Evolutionary conservation across 164 flowering plant species (phyloP), one percentile per base, ranked within the genome.

Genomic region (Litsea cubeba): DNA sequence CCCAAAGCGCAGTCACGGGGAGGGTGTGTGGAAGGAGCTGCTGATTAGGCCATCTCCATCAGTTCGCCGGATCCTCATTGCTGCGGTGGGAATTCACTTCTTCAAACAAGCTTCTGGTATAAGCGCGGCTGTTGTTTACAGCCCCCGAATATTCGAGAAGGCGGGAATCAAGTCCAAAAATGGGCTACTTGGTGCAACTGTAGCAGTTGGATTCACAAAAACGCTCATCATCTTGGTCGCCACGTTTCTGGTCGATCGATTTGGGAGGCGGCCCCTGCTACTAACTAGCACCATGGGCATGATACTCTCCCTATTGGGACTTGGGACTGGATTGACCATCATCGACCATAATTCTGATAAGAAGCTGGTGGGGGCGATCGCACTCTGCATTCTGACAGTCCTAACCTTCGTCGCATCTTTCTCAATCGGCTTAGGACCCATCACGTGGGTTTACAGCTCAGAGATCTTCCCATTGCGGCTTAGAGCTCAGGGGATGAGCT

Each of bases 101-200:
- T 90, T 92, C 82, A 93, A 90, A 50, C 92, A 89, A 74, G 76
- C 89, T 0, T 82, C 93, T 2, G 97, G 95, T 0, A 86, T 90
- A n/a, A 91, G 87, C 76, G 85, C 89, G 1, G 91, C 87, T 20
- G 97, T 90, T 0, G 73, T 89, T 2, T 92, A 89, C 87, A 86
- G 89, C 69, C 97, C 93, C 0, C 72, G 85, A 10, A 87, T 91
- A 71, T 88, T 91, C 76, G 81, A 84, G 24, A 83, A 85, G 58
- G 92, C 97, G 1, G 94, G 97, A 35, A 84, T 90, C 76, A 77
- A 60, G 5, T 50, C 76, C 0, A 32, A 73, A 28, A 54, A 68
- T 25, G 28, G 78, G 0, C 77, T 80, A 30, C 76, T 91, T 15
- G 89, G 87, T 1, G 90, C 89, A 20, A 90, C 97, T 1, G 77